Conservation (phyloP, 345 rosid genomes). For the Lepidium didymum region DNA sequence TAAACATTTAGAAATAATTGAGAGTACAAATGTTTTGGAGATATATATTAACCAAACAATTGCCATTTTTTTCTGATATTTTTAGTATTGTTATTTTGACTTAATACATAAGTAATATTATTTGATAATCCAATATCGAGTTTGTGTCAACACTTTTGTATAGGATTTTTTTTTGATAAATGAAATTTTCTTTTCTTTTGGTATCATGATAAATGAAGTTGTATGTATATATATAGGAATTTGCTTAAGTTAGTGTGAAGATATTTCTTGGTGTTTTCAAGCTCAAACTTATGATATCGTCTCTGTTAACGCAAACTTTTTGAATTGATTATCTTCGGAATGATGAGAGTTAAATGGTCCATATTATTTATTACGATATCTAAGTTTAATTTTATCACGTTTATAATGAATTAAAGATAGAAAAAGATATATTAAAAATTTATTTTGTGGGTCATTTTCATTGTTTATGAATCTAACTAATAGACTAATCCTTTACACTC, state of each 20-base stretch:
- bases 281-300: conserved; percentile 8
- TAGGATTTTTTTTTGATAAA: background rate
- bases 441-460: too few relatives aligned
- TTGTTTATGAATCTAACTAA: too few relatives aligned
- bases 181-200: too few relatives aligned
- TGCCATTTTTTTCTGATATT: background rate
- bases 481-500: too few relatives aligned
- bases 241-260: background rate
- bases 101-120: background rate
- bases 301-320: background rate
- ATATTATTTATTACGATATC: background rate
- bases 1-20: background rate
- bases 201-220: too few relatives aligned
- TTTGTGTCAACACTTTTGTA: background rate
- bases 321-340: background rate
- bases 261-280: conserved; percentile 1
- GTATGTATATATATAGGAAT: background rate
- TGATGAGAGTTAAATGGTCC: conserved; percentile 16
- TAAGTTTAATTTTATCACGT: background rate
- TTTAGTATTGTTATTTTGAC: background rate
- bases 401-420: background rate
- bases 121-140: background rate
- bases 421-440: background rate
- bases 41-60: background rate
- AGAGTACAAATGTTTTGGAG: background rate